phyloP scores from a whole-genome alignment of 495 filamentous ascomycete genomes.

The Neurospora sp. region DNA sequence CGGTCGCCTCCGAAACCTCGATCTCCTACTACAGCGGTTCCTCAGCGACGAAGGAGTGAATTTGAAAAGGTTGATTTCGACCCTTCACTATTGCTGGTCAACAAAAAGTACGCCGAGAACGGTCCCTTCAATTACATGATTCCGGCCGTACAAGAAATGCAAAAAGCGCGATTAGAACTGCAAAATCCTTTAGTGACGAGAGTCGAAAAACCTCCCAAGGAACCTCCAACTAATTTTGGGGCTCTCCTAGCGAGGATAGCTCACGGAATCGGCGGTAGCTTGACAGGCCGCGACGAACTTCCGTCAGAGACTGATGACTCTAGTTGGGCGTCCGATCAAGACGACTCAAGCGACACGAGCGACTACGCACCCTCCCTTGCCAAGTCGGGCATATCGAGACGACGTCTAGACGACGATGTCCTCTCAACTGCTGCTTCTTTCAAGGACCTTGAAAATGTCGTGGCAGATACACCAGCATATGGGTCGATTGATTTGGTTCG shows the following conservation, averaged over 20 bases:
- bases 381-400: slow-evolving; percentile 29
- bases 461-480: slow-evolving; percentile 23
- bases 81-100: slow-evolving; percentile 32
- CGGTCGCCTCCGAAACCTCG: slow-evolving; percentile 11
- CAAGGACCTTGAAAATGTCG: slow-evolving; percentile 32
- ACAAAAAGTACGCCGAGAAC: slow-evolving; percentile 40
- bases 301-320: slow-evolving; percentile 36
- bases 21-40: not conserved
- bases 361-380: slow-evolving; percentile 34
- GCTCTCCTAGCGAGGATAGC: slow-evolving; percentile 22
- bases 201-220: slow-evolving; percentile 21
- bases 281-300: slow-evolving; percentile 22
- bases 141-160: slow-evolving; percentile 11
- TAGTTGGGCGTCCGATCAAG: slow-evolving; percentile 39
- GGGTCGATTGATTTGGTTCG: slow-evolving; percentile 29
- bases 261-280: slow-evolving; percentile 13
- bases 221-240: slow-evolving; percentile 24
- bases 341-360: slow-evolving; percentile 35
- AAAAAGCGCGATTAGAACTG: not conserved
- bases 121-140: slow-evolving; percentile 36
- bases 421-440: slow-evolving; percentile 39
- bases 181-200: not conserved
- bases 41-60: slow-evolving; percentile 22
- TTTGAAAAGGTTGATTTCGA: slow-evolving; percentile 43
- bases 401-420: slow-evolving; percentile 33